Evolutionary conservation across 2,329 filamentous ascomycete genomes (phyloP), one percentile per base, ranked within the genome.

Genomic region (Orbilia blumenaviensis): DNA sequence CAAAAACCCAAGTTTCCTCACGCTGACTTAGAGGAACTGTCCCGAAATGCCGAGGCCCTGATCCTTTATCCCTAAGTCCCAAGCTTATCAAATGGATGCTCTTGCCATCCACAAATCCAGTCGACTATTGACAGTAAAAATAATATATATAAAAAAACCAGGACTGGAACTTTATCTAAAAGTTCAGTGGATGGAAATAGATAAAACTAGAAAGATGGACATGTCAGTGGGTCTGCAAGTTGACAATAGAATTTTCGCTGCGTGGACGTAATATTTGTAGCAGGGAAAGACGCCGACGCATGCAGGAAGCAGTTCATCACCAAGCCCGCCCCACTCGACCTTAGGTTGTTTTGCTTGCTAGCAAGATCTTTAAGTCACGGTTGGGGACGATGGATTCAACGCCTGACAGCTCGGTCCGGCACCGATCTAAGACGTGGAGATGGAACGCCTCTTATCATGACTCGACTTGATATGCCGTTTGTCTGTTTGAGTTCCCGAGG

Each of bases 371-470:
- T 36, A 56, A 58, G 54, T 61, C 56, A 48, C 42, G 27, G 56
- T 52, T 62, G 63, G 12, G 52, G 36, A 60, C 14, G 41, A 66
- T 64, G 44, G 32, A 32, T 2, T 38, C 32, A 27, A 52, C 54
- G 69, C 62, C 62, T 74, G 69, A 74, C 69, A 74, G 69, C 52
- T 74, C 69, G 52, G 61, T 74, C 54, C 62, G 69, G 34, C 21
- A 74, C 69, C 69, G 54, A 66, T 62, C 38, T 50, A 56, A 41
- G 41, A 48, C 50, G 48, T 64, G 48, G 48, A 66, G 34, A 52
- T 48, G 25, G 52, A 61, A 66, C 61, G 69, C 69, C 61, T 62
- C 61, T 61, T 67, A 61, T 74, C 62, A 66, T 56, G 69, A 66
- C 62, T 54, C 23, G 36, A 48, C 52, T 56, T 12, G 32, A 66